Base-by-base conservation (phyloP, 2,329 filamentous ascomycete genomes). In the Fusarium musae region DNA sequence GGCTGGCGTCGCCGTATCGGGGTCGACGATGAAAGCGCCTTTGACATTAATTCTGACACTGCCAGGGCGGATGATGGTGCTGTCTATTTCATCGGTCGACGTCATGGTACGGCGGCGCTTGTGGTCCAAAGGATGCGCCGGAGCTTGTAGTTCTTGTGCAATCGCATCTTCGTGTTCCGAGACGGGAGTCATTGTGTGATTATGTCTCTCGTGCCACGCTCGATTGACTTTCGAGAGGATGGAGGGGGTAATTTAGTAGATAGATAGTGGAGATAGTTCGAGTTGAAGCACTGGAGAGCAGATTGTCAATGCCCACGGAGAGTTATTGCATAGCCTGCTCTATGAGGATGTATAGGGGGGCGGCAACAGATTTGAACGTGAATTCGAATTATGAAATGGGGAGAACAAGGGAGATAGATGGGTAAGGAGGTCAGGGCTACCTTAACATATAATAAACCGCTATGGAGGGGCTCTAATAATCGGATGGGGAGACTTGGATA, bases 11-110 rank as follows among this genome's bases (percentile, higher is more conserved):
- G 82, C 82, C 7, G 88, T 86, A 75, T 94, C 92, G 70, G 96
- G 92, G 80, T 98, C 94, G 78, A 97, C 95, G 75, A 99, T 98
- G 80, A 97, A 98, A 43, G 96, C 96, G 79, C 96, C 96, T 81
- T 95, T 91, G 74, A 98, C 96, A 81, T 99, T 98, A 85, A 99
- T 98, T 84, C 93, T 93, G 79, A 98, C 95, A 19, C 93, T 89
- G 30, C 90, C 90, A 5, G 90, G 90, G 76, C 89, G 88, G 60
- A 84, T 88, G 77, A 92, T 88, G 54, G 88, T 88, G 77, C 84
- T 89, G 80, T 89, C 87, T 63, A 90, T 90, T 81, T 90, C 88
- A 75, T 88, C 85, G 16, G 86, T 87, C 70, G 84, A 85, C 40
- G 86, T 89, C 79, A 81, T 80, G 34, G 80, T 81, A 49, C 79